Conservation (phyloP, 768 basidiomycete genomes). For the Pisolithus tinctorius region DNA sequence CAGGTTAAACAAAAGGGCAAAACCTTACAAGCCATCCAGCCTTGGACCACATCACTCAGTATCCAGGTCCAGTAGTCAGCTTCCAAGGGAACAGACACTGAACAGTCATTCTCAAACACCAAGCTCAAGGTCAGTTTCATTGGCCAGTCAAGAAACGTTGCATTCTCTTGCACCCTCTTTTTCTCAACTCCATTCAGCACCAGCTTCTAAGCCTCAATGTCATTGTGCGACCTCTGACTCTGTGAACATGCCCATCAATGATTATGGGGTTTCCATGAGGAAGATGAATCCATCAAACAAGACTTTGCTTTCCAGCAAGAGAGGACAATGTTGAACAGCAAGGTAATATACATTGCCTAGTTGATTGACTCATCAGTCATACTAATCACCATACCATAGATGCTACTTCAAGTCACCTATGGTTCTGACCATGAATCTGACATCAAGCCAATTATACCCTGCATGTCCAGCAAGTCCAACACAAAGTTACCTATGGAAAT, state of each 20-base stretch:
- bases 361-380: no score
- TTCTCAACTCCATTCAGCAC: neutral
- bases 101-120: neutral
- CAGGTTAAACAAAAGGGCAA: neutral
- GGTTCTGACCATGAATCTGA: neutral
- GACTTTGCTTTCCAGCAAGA: neutral
- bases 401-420: neutral
- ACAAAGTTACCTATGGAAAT: neutral
- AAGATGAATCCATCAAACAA: neutral
- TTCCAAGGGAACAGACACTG: no score
- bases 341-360: no score
- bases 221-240: neutral
- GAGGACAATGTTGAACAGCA: neutral
- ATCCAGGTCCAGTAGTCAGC: no score
- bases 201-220: neutral
- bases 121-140: neutral
- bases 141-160: neutral
- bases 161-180: neutral
- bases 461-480: neutral
- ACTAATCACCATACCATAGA: neutral
- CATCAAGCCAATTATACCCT: neutral
- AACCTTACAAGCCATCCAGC: neutral
- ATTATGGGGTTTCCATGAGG: neutral
- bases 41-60: neutral
- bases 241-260: neutral